Conservation (phyloP, 208 protist genomes). For the Trichomonas tenax region DNA sequence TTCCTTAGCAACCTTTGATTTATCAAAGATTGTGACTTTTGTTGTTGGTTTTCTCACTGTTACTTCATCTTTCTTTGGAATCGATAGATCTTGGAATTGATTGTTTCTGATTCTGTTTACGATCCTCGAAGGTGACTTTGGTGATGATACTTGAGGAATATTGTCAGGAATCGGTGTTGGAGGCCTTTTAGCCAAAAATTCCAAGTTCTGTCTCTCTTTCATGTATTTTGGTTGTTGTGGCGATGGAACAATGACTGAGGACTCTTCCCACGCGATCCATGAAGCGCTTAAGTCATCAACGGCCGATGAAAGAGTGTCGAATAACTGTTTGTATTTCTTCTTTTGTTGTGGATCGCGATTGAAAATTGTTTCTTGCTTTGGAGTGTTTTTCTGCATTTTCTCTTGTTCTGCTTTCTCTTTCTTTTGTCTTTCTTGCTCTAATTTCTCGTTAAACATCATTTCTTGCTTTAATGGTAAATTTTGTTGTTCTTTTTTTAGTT, state of each 20-base stretch:
- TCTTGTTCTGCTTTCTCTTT: neutral
- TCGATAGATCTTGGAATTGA: neutral
- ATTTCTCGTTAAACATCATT: neutral
- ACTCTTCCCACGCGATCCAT: neutral
- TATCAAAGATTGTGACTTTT: neutral
- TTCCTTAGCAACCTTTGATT: neutral
- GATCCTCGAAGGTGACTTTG: neutral
- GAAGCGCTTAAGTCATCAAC: neutral
- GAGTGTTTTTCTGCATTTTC: neutral
- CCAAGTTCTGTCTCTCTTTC: neutral
- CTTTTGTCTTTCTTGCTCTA: neutral
- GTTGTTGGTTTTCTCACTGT: neutral
- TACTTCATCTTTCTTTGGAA: neutral
- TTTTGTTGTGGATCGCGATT: neutral
- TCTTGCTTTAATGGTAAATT: no score
- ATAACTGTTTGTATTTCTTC: neutral
- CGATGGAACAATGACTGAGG: neutral
- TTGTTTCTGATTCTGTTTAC: neutral
- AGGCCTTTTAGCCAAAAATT: neutral
- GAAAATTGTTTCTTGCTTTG: neutral
- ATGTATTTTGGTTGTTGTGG: neutral
- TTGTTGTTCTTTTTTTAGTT: neutral
- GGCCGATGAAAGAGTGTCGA: neutral
- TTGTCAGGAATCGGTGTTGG: neutral
- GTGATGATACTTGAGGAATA: neutral